phyloP scores from a whole-genome alignment of 306 rosid species.

The Psophocarpus tetragonolobus region DNA sequence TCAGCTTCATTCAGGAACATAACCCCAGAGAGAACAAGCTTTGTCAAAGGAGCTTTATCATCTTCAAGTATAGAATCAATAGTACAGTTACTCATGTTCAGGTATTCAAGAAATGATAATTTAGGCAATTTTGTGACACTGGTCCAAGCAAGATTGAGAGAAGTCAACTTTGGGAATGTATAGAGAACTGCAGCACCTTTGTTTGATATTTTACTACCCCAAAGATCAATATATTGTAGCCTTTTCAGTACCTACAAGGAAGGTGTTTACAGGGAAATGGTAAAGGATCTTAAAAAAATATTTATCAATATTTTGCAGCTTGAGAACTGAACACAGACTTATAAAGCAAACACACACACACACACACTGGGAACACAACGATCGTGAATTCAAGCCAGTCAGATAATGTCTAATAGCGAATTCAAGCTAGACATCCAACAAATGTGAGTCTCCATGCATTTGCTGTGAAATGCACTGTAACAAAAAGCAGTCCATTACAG shows the following conservation, averaged over 20 bases:
- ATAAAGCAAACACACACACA: background rate
- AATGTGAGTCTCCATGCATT: background rate
- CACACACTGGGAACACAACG: background rate
- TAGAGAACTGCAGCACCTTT: constrained; percentile 65
- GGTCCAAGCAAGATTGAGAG: constrained; percentile 88
- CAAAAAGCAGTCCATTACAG: background rate
- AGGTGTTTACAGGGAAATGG: constrained; percentile 1
- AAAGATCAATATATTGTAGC: constrained; percentile 76
- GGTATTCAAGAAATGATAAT: constrained; percentile 59
- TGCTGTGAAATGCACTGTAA: background rate
- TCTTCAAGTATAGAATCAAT: constrained; percentile 63
- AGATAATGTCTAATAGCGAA: background rate
- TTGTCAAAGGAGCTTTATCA: constrained; percentile 59
- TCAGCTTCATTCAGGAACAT: constrained; percentile 59
- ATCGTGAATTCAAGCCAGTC: background rate
- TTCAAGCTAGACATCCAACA: background rate
- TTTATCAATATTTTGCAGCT: background rate
- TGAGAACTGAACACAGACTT: constrained; percentile 13
- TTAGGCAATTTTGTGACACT: constrained; percentile 68
- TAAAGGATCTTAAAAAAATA: background rate
- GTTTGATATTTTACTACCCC: constrained; percentile 89
- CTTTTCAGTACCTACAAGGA: constrained; percentile 64
- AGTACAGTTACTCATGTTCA: constrained; percentile 83
- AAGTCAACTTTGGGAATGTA: constrained; percentile 64
- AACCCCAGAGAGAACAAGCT: constrained; percentile 71